Conservation (phyloP, 2,329 filamentous ascomycete species). For the Cercospora janseana region DNA sequence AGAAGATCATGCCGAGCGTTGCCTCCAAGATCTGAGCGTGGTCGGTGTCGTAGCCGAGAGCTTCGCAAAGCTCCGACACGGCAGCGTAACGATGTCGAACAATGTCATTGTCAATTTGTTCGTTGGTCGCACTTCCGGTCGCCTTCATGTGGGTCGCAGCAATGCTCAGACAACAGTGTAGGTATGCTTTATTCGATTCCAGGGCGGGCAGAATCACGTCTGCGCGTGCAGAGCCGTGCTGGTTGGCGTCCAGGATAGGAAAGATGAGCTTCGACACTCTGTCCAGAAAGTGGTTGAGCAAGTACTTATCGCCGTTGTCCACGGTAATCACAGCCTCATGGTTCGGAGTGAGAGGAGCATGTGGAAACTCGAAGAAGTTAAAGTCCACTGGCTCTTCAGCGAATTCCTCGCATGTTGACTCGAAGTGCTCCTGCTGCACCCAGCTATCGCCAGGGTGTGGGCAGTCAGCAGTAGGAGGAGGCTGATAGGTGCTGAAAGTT, state of each 20-base stretch:
- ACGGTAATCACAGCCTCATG: constrained; percentile 75
- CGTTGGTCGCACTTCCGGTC: constrained; percentile 62
- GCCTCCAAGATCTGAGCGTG: constrained; percentile 89
- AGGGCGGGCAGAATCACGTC: constrained; percentile 84
- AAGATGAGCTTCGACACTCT: constrained; percentile 86
- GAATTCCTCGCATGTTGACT: constrained; percentile 67
- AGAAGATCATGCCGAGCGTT: constrained; percentile 91
- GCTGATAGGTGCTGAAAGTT: constrained; percentile 87
- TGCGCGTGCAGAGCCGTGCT: constrained; percentile 75
- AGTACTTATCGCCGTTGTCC: constrained; percentile 79
- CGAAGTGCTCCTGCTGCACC: constrained; percentile 69
- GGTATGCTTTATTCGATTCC: constrained; percentile 86
- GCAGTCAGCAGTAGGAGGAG: constrained; percentile 67
- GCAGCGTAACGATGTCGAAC: constrained; percentile 88
- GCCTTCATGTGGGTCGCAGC: constrained; percentile 89
- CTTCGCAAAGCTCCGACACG: constrained; percentile 79
- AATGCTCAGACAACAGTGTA: constrained; percentile 93
- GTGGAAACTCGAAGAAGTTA: constrained; percentile 80
- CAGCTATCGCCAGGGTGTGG: constrained; percentile 65
- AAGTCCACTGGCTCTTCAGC: constrained; percentile 58
- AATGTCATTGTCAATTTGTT: constrained; percentile 84
- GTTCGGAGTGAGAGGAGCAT: constrained; percentile 61
- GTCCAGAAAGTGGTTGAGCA: constrained; percentile 88
- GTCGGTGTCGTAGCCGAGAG: constrained; percentile 74
- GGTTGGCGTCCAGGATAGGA: constrained; percentile 85